phyloP scores from a whole-genome alignment of 148 eudicot species.

The Camellia granthamiana region DNA sequence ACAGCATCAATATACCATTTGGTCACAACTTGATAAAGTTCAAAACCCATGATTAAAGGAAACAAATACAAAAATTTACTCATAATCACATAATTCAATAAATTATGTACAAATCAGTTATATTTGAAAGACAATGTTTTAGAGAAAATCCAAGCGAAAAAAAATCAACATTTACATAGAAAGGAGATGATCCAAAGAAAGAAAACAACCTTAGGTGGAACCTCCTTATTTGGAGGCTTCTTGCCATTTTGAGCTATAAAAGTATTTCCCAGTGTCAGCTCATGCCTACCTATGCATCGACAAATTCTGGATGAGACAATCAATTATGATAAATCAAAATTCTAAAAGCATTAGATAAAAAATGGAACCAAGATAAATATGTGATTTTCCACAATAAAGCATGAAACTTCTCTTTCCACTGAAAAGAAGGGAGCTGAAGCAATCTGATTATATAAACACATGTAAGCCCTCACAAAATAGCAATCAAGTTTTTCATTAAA shows the following conservation, averaged over 20 bases:
- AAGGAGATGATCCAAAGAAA: conserved; percentile 1
- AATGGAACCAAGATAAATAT: neutral
- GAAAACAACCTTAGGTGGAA: conserved; percentile 69
- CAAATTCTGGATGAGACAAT: neutral
- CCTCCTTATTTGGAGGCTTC: conserved; percentile 71
- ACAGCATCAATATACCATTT: too few relatives aligned
- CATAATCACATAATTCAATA: neutral
- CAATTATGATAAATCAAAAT: neutral
- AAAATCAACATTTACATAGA: too few relatives aligned
- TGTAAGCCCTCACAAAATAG: neutral
- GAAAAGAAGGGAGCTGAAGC: neutral
- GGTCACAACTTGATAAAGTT: too few relatives aligned
- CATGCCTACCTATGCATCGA: conserved; percentile 63
- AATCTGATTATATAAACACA: neutral
- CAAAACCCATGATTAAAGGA: neutral
- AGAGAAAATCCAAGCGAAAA: too few relatives aligned
- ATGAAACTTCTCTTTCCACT: too few relatives aligned
- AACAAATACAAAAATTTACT: neutral
- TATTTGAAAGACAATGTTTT: too few relatives aligned
- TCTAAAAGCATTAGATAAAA: neutral
- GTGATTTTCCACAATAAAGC: neutral
- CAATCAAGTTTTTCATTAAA: too few relatives aligned
- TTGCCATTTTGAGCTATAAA: conserved; percentile 45
- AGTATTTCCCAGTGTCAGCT: conserved; percentile 74
- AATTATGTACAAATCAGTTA: neutral